phyloP scores from a whole-genome alignment of 2,329 filamentous ascomycete species.

The Clonostachys solani region DNA sequence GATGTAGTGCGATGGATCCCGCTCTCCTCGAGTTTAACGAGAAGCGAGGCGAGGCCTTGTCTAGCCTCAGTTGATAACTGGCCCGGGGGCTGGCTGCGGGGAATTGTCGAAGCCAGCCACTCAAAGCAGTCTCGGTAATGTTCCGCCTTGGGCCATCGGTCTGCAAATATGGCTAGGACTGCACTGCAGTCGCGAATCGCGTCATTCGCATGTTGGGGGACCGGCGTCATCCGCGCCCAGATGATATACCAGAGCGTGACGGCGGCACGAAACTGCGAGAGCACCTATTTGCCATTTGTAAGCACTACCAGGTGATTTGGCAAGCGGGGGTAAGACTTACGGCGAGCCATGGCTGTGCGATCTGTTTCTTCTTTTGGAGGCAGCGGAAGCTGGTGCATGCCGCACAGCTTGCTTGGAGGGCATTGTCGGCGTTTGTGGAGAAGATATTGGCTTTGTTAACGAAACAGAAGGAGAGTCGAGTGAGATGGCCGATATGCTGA shows the following conservation, averaged over 20 bases:
- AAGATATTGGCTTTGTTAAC: background rate
- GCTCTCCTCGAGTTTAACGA: no score
- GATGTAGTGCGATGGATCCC: no score
- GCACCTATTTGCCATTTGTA: background rate
- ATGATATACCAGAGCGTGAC: background rate
- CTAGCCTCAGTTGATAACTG: no score
- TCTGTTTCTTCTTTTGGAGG: background rate
- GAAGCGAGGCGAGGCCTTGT: no score
- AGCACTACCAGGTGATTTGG: background rate
- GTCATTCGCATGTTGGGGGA: background rate
- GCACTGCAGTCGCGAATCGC: background rate
- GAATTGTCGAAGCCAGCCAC: background rate
- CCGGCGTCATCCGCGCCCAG: background rate
- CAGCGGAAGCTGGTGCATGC: background rate
- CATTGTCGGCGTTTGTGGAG: background rate
- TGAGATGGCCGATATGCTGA: no score
- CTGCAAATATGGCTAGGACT: background rate
- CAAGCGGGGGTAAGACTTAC: background rate
- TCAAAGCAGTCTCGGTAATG: background rate
- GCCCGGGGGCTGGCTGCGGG: no score
- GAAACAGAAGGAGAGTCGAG: no score
- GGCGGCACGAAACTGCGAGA: background rate
- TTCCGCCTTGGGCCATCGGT: background rate
- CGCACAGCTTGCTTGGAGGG: background rate
- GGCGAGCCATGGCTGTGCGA: background rate